Evolutionary conservation across 352 stramenopile genomes (phyloP).

Genomic region (Bremia lactucae): DNA sequence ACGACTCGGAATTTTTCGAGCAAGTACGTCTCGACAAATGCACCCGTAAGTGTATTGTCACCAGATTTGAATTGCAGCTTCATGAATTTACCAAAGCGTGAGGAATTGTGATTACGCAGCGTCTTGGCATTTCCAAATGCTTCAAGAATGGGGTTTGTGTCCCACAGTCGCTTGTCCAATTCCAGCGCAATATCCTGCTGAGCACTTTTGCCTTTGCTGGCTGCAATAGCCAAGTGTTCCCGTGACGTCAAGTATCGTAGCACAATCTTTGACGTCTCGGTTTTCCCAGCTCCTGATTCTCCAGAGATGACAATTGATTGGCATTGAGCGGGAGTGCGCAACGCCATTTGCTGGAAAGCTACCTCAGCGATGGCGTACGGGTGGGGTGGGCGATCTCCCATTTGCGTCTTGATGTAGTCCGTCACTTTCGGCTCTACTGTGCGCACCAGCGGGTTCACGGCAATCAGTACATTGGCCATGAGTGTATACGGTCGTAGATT

Average conservation of each 20-base stretch:
- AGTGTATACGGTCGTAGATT: conserved; percentile 78
- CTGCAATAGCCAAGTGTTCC: conserved; percentile 50
- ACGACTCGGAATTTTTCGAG: conserved; percentile 86
- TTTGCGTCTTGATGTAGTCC: conserved; percentile 84
- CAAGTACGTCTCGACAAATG: conserved; percentile 84
- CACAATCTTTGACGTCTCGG: conserved; percentile 85
- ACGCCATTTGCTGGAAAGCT: conserved; percentile 84
- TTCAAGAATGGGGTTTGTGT: conserved; percentile 85
- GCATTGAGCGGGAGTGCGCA: conserved; percentile 67
- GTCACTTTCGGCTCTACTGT: conserved; percentile 74
- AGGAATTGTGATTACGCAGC: conserved; percentile 82
- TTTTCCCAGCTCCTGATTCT: conserved; percentile 81
- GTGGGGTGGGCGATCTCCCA: conserved; percentile 74
- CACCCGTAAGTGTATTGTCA: conserved; percentile 58
- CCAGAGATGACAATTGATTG: conserved; percentile 85
- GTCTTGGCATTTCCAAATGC: conserved; percentile 85
- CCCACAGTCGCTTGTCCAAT: conserved; percentile 78
- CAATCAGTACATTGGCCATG: conserved; percentile 84
- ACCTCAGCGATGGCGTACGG: conserved; percentile 79
- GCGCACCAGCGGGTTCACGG: conserved; percentile 77
- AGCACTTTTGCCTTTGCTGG: conserved; percentile 18
- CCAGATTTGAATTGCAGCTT: conserved; percentile 81
- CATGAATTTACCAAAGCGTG: conserved; percentile 84
- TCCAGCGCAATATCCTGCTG: conserved; percentile 62
- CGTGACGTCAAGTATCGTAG: conserved; percentile 78